phyloP scores from a whole-genome alignment of 257 asterid genomes.

The Agastache rugosa region DNA sequence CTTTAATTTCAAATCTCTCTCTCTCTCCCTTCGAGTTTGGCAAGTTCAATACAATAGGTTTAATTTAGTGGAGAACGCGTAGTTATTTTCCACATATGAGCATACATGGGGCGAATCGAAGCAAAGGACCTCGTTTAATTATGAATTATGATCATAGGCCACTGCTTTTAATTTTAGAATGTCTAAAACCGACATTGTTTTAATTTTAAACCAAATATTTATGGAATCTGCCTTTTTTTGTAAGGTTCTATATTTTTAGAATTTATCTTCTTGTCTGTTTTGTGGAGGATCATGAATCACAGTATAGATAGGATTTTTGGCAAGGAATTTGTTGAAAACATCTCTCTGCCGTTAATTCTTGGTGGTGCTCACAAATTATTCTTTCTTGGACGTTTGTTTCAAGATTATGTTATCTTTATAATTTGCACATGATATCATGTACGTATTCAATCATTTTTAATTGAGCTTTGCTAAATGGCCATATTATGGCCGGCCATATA shows the following conservation, averaged over 20 bases:
- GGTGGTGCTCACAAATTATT: slow-evolving; percentile 2
- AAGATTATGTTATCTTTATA: background rate
- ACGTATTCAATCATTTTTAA: background rate
- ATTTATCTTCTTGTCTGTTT: background rate
- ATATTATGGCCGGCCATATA: no score
- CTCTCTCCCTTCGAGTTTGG: no score
- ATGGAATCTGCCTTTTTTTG: slow-evolving; percentile 13
- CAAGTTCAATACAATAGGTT: no score
- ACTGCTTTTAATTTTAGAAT: background rate
- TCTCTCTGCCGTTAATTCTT: background rate
- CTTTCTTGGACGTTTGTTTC: background rate
- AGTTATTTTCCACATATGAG: background rate
- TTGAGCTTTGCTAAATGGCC: no score
- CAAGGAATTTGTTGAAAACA: background rate
- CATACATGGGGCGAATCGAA: background rate
- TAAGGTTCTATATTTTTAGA: background rate
- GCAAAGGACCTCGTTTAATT: background rate
- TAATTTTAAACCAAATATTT: background rate
- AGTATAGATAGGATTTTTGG: background rate
- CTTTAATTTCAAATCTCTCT: no score
- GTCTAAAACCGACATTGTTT: background rate
- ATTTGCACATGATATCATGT: no score
- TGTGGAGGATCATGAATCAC: slow-evolving; percentile 17
- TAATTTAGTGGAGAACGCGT: background rate
- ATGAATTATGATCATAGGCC: background rate